phyloP scores from a whole-genome alignment of 1,284 basidiomycete species.

The Moesziomyces parantarcticus region DNA sequence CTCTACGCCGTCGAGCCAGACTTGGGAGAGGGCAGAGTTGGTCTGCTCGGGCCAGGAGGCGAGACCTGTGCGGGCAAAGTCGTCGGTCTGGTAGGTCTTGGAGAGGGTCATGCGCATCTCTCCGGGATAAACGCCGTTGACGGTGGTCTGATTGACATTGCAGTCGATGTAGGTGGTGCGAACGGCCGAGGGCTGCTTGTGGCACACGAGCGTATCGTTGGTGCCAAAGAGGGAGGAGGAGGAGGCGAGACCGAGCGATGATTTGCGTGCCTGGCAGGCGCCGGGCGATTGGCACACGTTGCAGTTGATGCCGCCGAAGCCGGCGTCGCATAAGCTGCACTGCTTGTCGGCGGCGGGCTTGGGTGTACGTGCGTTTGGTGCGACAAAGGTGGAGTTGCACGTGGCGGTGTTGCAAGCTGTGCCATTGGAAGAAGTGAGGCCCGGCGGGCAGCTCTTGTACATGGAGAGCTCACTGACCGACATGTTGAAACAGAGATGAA shows the following conservation, averaged over 20 bases:
- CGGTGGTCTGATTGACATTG: constrained; percentile 44
- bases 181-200: constrained; percentile 53
- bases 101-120: constrained; percentile 51
- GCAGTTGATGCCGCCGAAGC: constrained; percentile 58
- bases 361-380: constrained; percentile 29
- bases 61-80: constrained; percentile 43
- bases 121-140: constrained; percentile 51
- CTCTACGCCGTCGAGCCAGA: constrained; percentile 56
- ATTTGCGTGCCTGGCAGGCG: constrained; percentile 42
- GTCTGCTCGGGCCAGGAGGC: constrained; percentile 41
- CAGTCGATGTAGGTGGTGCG: constrained; percentile 50
- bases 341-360: constrained; percentile 31
- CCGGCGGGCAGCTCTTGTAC: constrained; percentile 52
- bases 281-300: constrained; percentile 49
- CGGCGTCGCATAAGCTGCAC: constrained; percentile 47
- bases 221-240: constrained; percentile 24
- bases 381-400: constrained; percentile 52
- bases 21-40: constrained; percentile 48
- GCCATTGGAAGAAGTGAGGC: constrained; percentile 42
- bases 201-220: constrained; percentile 48
- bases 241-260: constrained; percentile 22
- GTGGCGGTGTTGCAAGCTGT: constrained; percentile 50
- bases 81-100: constrained; percentile 44
- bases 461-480: constrained; percentile 42
- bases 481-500: constrained; percentile 14